A percentile compares a stretch with the other conserved stretches of the same genome.
phyloP scores from a whole-genome alignment of 345 rosid genomes.

The Syzygium aromaticum region DNA sequence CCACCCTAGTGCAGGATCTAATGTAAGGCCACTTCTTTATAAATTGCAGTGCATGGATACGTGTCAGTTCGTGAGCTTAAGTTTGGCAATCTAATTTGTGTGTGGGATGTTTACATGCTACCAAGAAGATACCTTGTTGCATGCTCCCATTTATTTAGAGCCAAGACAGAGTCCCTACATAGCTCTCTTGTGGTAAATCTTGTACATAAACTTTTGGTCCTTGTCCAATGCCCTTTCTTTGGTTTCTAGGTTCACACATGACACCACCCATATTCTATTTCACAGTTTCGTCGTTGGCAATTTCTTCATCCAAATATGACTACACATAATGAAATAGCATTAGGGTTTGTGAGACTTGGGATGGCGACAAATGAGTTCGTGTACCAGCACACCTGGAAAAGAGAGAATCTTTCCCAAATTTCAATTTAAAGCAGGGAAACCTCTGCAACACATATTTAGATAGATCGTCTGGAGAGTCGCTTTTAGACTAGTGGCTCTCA shows the following conservation, averaged over 20 bases:
- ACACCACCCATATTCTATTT: not conserved
- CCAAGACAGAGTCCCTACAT: not conserved
- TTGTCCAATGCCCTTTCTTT: not conserved
- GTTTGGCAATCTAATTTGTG: not conserved
- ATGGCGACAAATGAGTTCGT: not conserved
- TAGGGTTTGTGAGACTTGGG: not conserved
- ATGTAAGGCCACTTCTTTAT: not conserved
- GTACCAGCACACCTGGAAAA: not conserved
- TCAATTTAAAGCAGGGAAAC: not conserved
- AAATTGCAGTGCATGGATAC: not conserved
- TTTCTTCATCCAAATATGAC: not conserved
- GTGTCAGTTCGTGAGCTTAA: constrained; percentile 2
- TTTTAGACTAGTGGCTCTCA: not conserved
- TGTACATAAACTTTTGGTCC: not conserved
- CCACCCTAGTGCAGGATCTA: not conserved
- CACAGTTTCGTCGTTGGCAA: not conserved
- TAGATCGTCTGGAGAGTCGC: not conserved
- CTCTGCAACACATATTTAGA: not conserved
- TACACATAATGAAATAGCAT: not conserved
- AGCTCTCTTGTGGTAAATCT: not conserved
- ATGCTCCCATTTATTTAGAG: not conserved
- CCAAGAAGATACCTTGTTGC: constrained; percentile 11
- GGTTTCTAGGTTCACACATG: not conserved
- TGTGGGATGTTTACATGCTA: constrained; percentile 9
- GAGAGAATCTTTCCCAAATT: not conserved